Evolutionary conservation across 495 filamentous ascomycete genomes (phyloP).

Genomic region (Talaromyces stipitatus): DNA sequence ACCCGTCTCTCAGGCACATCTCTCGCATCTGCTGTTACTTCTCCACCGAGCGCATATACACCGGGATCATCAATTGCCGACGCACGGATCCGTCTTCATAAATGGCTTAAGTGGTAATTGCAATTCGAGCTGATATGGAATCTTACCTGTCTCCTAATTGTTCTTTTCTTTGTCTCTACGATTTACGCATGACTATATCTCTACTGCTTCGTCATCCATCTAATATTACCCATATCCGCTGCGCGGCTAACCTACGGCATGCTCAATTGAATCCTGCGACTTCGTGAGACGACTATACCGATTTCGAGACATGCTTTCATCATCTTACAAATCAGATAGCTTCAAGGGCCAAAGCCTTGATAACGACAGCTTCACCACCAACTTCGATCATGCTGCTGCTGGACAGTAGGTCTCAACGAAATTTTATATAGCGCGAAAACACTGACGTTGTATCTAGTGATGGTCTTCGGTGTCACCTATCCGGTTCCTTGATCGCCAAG

Average conservation of each 20-base stretch:
- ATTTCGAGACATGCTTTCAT: slow-evolving; percentile 22
- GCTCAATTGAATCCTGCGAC: slow-evolving; percentile 6
- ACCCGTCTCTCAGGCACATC: neutral
- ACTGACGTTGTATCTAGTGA: slow-evolving; percentile 48
- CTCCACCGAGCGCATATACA: slow-evolving; percentile 3
- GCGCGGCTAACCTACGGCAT: slow-evolving; percentile 19
- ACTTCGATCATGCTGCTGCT: slow-evolving; percentile 74
- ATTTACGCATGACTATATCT: neutral
- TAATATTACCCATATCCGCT: neutral
- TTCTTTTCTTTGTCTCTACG: neutral
- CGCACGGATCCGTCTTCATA: neutral
- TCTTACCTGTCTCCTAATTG: neutral
- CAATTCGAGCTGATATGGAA: slow-evolving; percentile 3
- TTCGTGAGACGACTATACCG: neutral
- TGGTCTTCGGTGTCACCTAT: slow-evolving; percentile 78
- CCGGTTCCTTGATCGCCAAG: slow-evolving; percentile 87
- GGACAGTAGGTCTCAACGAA: slow-evolving; percentile 70
- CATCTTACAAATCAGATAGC: slow-evolving; percentile 27
- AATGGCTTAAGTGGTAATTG: slow-evolving; percentile 9
- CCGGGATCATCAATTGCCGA: slow-evolving; percentile 6
- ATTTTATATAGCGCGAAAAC: neutral
- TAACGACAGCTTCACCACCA: slow-evolving; percentile 50
- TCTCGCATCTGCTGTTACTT: neutral
- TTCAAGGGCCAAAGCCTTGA: slow-evolving; percentile 31
- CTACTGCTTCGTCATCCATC: neutral